Percentiles rank a stretch among this genome's conserved stretches.
Evolutionary conservation across 78 protist species (phyloP).

Genomic region (Bigelowiella natans): DNA sequence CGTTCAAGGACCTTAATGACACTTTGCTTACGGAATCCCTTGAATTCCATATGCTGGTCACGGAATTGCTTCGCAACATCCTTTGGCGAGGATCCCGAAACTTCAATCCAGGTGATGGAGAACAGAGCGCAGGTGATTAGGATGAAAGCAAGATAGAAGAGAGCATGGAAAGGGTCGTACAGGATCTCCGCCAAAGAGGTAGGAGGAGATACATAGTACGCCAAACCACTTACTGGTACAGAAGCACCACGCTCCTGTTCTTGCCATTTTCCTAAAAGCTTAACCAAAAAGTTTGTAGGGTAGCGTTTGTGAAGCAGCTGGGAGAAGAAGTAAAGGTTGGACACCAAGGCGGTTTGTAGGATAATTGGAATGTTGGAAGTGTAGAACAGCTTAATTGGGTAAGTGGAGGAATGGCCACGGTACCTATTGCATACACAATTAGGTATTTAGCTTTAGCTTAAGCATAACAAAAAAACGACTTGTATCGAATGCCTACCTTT

Average conservation of each 20-base stretch:
- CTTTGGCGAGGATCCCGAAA: slow-evolving; percentile 80
- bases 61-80: slow-evolving; percentile 90
- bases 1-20: neutral
- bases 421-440: neutral
- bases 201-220: slow-evolving; percentile 97
- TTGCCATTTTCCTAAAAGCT: slow-evolving; percentile 91
- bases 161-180: slow-evolving; percentile 89
- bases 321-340: slow-evolving; percentile 91
- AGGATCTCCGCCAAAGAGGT: slow-evolving; percentile 39
- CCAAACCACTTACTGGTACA: slow-evolving; percentile 77
- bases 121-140: slow-evolving; percentile 94
- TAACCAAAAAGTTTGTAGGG: slow-evolving; percentile 67
- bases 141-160: slow-evolving; percentile 84
- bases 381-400: slow-evolving; percentile 99
- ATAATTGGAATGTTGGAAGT: slow-evolving; percentile 99
- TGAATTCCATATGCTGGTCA: slow-evolving; percentile 73
- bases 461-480: too few relatives aligned
- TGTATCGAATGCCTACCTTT: neutral
- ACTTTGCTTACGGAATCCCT: neutral
- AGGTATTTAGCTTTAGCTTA: slow-evolving; percentile 1
- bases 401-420: slow-evolving; percentile 53
- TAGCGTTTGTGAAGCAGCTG: slow-evolving; percentile 85
- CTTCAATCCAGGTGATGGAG: slow-evolving; percentile 85
- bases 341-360: slow-evolving; percentile 91
- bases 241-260: neutral